Base-by-base conservation (phyloP, 73 alveolate genomes). In the Paraurostyla sp. region DNA sequence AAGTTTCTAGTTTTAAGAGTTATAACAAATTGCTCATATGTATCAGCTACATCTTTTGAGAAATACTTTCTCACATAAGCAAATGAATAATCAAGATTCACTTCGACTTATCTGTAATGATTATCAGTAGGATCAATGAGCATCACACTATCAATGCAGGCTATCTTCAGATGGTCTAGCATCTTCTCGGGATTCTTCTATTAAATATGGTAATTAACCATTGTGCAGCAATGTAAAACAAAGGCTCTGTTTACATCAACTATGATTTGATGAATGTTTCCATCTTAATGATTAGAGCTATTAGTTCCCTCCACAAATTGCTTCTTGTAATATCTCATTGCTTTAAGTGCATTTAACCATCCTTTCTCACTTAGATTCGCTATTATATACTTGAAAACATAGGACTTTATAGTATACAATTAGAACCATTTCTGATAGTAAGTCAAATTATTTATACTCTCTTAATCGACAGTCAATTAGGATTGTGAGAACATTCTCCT, bases 241-340 rank as follows among this genome's bases (percentile, higher is more conserved):
- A 73, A 73, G 32, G 86, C 46, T 65, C 82, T 65, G 58, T 65
- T 65, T 18, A 65, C 82, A 65, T 65, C 82, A 9, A 73, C 16
- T 30, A 73, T 6, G 7, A 49, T 49, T 15, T 46, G 23, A 16
- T 20, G 11, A 48, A 40, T 43, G 40, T 22, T 69, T 6, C 36
- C 36, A 36, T 69, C 84, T 15, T 41, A 38, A 69, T 32, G n/a
- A 59, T 41, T 41, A 9, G 4, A n/a, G 29, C 29, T 25, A 7
- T 36, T 36, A 40, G n/a, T n/a, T 3, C 84, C 63, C 4, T 41
- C 71, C 41, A 29, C 23, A 36, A 49, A 43, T 6, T 16, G 2
- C 27, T 73, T 25, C 48, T 73, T 73, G 33, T 48, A 73, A 29
- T 22, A 16, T 45, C 71, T 25, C 48, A 48, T 73, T 3, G 51